These are phyloP conservation scores for Pseudotulostoma volvatum DNA, from an alignment of 495 filamentous ascomycete genomes.

Conservation along the genomic window DNA sequence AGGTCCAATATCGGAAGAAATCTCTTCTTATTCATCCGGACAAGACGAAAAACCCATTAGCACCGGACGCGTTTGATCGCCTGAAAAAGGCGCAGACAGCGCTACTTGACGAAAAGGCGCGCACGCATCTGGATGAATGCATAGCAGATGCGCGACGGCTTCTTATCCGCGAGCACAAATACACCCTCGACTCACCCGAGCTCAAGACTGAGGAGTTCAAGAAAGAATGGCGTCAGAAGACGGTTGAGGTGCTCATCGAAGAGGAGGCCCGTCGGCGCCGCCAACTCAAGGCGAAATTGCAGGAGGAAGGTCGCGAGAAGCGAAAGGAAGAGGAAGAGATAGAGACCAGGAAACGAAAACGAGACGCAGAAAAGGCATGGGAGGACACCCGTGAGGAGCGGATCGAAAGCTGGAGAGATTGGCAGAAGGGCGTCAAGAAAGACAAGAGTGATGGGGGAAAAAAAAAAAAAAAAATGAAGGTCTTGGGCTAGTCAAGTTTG, in stretches of 20 bases:
- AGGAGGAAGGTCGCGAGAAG: conserved; percentile 89
- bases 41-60: conserved; percentile 81
- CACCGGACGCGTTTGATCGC: conserved; percentile 91
- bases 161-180: conserved; percentile 82
- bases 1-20: conserved; percentile 80
- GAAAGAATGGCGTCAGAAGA: conserved; percentile 77
- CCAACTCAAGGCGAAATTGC: conserved; percentile 85
- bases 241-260: conserved; percentile 80
- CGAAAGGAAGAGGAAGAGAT: conserved; percentile 74
- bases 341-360: conserved; percentile 75
- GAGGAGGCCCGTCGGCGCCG: conserved; percentile 72
- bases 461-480: conserved; percentile 91
- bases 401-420: conserved; percentile 89
- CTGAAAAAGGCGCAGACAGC: conserved; percentile 86
- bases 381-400: conserved; percentile 80
- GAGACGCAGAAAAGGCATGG: conserved; percentile 86
- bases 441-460: conserved; percentile 40
- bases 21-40: conserved; percentile 97
- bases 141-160: conserved; percentile 93
- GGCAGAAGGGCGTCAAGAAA: conserved; percentile 51
- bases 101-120: conserved; percentile 87
- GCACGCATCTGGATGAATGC: conserved; percentile 73
- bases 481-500: conserved; percentile 34
- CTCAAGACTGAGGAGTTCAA: conserved; percentile 63
- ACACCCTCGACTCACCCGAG: conserved; percentile 75